phyloP scores from a whole-genome alignment of 164 flowering plant species.

The Amborella trichopoda region DNA sequence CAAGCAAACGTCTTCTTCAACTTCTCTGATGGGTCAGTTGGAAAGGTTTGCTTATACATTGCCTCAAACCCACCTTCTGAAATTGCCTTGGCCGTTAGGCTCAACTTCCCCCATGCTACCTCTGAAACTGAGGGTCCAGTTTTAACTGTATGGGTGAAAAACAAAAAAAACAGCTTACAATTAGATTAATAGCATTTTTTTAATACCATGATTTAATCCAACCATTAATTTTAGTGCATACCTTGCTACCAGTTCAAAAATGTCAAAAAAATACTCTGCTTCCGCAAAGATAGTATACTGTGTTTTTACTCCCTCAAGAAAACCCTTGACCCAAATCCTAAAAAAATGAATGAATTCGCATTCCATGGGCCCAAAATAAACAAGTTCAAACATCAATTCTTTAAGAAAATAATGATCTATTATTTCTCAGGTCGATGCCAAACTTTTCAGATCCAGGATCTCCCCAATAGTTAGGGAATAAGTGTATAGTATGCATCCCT shows the following conservation, averaged over 20 bases:
- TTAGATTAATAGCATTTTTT: neutral
- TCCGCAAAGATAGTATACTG: no score
- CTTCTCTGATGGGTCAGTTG: slow-evolving; percentile 27
- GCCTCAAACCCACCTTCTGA: slow-evolving; percentile 53
- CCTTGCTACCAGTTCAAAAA: no score
- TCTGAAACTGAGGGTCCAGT: slow-evolving; percentile 42
- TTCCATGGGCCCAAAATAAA: no score
- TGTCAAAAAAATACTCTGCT: no score
- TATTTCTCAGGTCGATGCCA: no score
- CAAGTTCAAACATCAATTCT: no score
- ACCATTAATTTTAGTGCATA: neutral
- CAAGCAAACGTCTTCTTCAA: slow-evolving; percentile 59
- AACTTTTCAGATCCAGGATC: no score
- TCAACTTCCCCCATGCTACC: slow-evolving; percentile 52
- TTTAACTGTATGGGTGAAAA: slow-evolving; percentile 25
- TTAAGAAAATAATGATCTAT: no score
- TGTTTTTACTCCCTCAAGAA: neutral
- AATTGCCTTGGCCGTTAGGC: slow-evolving; percentile 37
- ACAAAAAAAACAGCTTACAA: neutral
- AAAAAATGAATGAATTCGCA: neutral
- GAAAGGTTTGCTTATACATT: slow-evolving; percentile 40
- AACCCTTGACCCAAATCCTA: neutral
- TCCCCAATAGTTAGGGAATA: no score
- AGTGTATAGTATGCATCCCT: no score
- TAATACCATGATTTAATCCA: no score